A percentile compares a stretch with the other conserved stretches of the same genome.
These are phyloP conservation scores for Lyophyllum atratum DNA, from an alignment of 768 basidiomycete species.

Conservation along the genomic window DNA sequence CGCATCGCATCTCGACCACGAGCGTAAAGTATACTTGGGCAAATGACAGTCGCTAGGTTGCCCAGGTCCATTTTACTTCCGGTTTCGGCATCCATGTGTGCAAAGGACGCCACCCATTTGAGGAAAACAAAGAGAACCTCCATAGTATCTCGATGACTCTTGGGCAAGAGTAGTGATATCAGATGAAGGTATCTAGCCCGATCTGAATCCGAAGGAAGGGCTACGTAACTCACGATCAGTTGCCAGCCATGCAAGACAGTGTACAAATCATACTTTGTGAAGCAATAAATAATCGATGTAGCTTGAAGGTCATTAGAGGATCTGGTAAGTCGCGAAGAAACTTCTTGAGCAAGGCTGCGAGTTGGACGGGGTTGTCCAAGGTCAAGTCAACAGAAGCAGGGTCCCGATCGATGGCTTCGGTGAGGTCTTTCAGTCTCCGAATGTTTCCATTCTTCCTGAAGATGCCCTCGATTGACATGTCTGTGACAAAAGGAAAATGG, in stretches of 20 bases:
- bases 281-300: conserved; percentile 86
- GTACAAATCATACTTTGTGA: conserved; percentile 73
- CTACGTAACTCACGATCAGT: conserved; percentile 39
- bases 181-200: conserved; percentile 85
- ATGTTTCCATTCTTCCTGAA: conserved; percentile 99
- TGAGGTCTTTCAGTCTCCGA: conserved; percentile 85
- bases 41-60: conserved; percentile 96
- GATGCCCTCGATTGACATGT: conserved; percentile 99
- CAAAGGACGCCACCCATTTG: conserved; percentile 99
- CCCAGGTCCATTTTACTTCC: conserved; percentile 98
- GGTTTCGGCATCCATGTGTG: conserved; percentile 95
- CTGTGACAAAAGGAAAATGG: conserved; percentile 40
- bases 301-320: conserved; percentile 91
- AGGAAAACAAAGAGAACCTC: conserved; percentile 98
- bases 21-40: conserved; percentile 96
- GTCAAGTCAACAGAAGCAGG: conserved; percentile 88
- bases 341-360: conserved; percentile 96
- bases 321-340: conserved; percentile 96
- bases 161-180: conserved; percentile 83
- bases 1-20: conserved; percentile 81
- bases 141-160: conserved; percentile 94
- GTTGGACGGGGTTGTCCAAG: conserved; percentile 94
- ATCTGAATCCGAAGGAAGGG: conserved; percentile 71
- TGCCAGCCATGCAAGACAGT: not conserved
- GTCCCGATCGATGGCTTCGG: conserved; percentile 94